Conservation (phyloP, 129 eudicot genomes). For the Kitagawia praeruptora region DNA sequence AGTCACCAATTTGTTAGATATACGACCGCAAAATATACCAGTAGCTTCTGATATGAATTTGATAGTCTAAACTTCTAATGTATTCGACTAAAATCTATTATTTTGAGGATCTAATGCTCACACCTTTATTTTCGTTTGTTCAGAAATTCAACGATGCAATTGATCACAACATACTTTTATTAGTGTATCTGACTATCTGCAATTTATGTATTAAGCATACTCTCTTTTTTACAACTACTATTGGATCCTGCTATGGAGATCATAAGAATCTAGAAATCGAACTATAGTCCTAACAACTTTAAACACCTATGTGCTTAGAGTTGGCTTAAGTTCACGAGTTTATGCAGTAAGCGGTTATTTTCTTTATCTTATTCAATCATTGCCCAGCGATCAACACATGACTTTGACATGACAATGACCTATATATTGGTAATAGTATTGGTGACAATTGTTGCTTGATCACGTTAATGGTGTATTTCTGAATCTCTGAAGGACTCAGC, state of each 20-base stretch:
- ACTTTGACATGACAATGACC: neutral
- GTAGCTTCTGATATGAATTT: neutral
- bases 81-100: too few species aligned
- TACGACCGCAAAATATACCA: neutral
- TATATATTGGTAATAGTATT: neutral
- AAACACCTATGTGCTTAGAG: neutral
- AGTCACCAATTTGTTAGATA: neutral
- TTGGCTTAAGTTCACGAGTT: neutral
- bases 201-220: neutral
- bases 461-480: neutral
- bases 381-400: neutral
- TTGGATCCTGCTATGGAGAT: too few species aligned
- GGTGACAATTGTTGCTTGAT: neutral
- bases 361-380: neutral
- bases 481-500: neutral
- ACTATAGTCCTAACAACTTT: too few species aligned
- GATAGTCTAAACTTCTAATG: too few species aligned
- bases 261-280: too few species aligned
- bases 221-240: too few species aligned
- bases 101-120: neutral
- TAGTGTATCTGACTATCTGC: neutral
- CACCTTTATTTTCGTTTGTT: neutral
- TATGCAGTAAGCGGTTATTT: neutral
- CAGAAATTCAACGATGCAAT: neutral
- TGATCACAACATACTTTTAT: neutral